phyloP scores from a whole-genome alignment of 2,329 filamentous ascomycete genomes.

The Lojkania enalia region DNA sequence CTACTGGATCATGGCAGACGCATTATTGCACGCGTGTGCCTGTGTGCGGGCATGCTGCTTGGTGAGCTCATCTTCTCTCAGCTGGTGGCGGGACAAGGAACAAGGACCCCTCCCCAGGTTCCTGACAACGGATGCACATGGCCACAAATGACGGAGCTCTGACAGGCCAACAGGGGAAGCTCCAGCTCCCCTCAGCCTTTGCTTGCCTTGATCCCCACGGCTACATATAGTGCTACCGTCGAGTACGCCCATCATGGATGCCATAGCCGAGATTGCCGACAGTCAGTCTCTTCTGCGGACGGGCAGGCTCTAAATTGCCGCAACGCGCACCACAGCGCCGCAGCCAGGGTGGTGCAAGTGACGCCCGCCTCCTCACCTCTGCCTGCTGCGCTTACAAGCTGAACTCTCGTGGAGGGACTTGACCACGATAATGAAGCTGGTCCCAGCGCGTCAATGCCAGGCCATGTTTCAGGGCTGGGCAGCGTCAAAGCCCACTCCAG shows the following conservation, averaged over 20 bases:
- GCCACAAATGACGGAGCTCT: conserved; percentile 14
- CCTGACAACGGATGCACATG: too few species aligned
- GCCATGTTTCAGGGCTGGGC: not conserved
- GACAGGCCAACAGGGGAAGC: conserved; percentile 20
- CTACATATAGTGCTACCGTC: not conserved
- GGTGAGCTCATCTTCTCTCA: conserved; percentile 3
- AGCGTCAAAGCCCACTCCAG: not conserved
- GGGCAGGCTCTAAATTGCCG: conserved; percentile 9
- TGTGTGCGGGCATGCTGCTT: not conserved
- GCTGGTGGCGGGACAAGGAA: conserved; percentile 5
- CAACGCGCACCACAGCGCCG: too few species aligned
- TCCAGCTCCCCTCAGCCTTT: conserved; percentile 9
- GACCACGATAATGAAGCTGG: too few species aligned
- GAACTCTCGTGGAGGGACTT: not conserved
- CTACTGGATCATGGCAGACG: too few species aligned
- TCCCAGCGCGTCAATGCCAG: not conserved
- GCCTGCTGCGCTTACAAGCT: too few species aligned
- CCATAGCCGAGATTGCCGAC: conserved; percentile 17
- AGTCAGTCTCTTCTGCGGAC: conserved; percentile 3
- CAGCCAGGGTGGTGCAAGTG: too few species aligned
- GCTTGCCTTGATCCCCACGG: too few species aligned
- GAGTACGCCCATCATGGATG: conserved; percentile 12
- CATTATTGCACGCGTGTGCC: too few species aligned
- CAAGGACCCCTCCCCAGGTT: conserved; percentile 4
- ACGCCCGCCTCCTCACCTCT: too few species aligned